Percentiles rank a stretch among this genome's conserved stretches.
Evolutionary conservation across 768 basidiomycete genomes (phyloP).

Genomic region (Cystofilobasidium bisporidii): DNA sequence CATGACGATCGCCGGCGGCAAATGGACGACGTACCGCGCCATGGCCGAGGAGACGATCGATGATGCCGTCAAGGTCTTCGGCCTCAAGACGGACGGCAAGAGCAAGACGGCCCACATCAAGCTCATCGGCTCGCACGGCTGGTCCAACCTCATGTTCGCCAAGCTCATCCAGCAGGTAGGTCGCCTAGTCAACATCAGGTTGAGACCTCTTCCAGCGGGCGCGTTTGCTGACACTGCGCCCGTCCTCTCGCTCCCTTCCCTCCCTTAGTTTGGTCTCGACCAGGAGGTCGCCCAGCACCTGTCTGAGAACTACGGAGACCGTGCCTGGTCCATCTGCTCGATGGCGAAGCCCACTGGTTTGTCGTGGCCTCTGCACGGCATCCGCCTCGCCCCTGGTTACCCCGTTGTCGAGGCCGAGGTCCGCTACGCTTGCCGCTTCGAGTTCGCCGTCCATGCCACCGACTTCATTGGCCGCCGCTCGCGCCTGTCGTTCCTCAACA

Average conservation of each 20-base stretch:
- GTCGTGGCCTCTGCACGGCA: conserved; percentile 78
- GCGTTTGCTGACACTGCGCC: too few relatives aligned
- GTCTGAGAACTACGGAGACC: conserved; percentile 88
- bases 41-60: conserved; percentile 96
- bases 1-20: conserved; percentile 90
- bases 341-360: conserved; percentile 66
- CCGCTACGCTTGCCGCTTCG: conserved; percentile 72
- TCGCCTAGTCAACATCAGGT: conserved; percentile 11
- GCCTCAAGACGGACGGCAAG: conserved; percentile 50
- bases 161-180: conserved; percentile 79
- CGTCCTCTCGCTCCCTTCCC: neutral
- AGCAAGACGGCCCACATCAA: conserved; percentile 73
- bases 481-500: conserved; percentile 89
- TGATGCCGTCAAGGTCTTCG: conserved; percentile 68
- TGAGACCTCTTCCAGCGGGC: too few relatives aligned
- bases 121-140: conserved; percentile 84
- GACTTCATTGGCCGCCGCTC: conserved; percentile 89
- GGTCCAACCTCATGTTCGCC: conserved; percentile 95
- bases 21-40: conserved; percentile 95
- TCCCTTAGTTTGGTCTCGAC: conserved; percentile 66
- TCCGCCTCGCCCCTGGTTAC: conserved; percentile 59
- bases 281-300: conserved; percentile 88
- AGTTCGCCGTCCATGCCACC: conserved; percentile 56
- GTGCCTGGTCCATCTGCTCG: conserved; percentile 86
- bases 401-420: conserved; percentile 92